Evolutionary conservation across 805 yeast species (phyloP), one percentile per base, ranked within the genome.

Genomic region (Diddensiella caesifluorescens): DNA sequence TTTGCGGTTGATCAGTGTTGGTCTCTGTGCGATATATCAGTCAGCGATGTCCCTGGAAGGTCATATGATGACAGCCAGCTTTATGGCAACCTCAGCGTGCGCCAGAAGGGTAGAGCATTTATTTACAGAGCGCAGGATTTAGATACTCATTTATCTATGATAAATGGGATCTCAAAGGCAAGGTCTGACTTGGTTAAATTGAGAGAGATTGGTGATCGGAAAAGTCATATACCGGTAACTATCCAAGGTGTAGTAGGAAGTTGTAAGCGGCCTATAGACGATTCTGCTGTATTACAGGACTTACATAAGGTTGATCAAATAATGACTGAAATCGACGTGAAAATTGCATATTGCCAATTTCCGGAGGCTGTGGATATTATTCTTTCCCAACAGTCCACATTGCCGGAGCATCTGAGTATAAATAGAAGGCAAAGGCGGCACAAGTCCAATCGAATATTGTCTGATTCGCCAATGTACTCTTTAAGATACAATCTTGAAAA

Each of bases 271-370:
- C n/a, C n/a, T 16, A 9, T 15, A 5, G 19, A 15, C n/a, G 13
- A 16, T 20, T 16, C 38, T 4, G 26, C 43, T 4, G 28, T 35
- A n/a, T n/a, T 34, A 10, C 44, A 69, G 41, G 73, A 64, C 15
- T 63, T 81, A 42, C 73, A 74, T 42, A 62, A 63, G 22, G 64
- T 79, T 10, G 88, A 81, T 52, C 82, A 79, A 39, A 61, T 68
- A 23, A 65, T 83, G 13, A 87, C 83, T 53, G 86, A 81, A 42
- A 69, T 82, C 31, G 92, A 84, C 56, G 75, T 80, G 10, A 69
- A 69, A 41, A 68, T 83, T 20, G 80, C 85, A 7, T 80, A 82
- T 52, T 72, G 75, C 40, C 69, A 72, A 42, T 80, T 71, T 60
- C 54, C 64, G 34, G 64, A 60, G 13, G 70, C 77, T 0, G 70